These are phyloP conservation scores for Groenewaldozyma salmanticensis DNA, from an alignment of 805 yeast species.

Conservation along the genomic window DNA sequence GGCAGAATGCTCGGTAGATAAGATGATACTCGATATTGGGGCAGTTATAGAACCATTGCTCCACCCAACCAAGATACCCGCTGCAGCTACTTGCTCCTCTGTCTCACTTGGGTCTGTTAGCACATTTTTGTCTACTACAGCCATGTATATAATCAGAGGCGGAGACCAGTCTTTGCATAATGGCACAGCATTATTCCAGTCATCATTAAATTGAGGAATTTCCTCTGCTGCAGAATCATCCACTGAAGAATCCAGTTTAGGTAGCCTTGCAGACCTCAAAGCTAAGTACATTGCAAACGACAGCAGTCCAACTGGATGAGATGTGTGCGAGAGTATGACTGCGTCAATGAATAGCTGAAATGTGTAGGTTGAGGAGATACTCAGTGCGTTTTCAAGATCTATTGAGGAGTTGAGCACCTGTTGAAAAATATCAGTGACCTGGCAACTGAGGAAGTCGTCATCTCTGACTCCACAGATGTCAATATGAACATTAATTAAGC, in stretches of 20 bases:
- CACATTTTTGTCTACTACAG: constrained; percentile 60
- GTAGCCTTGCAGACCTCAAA: constrained; percentile 64
- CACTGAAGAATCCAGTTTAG: constrained; percentile 57
- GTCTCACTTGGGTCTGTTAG: constrained; percentile 80
- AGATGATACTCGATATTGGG: constrained; percentile 61
- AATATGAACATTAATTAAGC: constrained; percentile 60
- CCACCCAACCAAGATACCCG: constrained; percentile 71
- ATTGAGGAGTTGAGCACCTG: constrained; percentile 31
- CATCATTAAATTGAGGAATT: constrained; percentile 85
- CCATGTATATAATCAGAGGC: constrained; percentile 68
- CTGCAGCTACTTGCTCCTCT: constrained; percentile 82
- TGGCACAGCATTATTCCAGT: constrained; percentile 53
- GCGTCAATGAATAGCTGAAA: constrained; percentile 74
- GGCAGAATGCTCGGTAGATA: constrained; percentile 29
- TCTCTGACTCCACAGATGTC: constrained; percentile 64
- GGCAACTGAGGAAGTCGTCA: constrained; percentile 58
- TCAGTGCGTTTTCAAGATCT: constrained; percentile 43
- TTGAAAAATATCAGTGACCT: constrained; percentile 53
- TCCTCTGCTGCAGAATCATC: constrained; percentile 63
- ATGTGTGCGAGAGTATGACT: constrained; percentile 62
- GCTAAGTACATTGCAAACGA: constrained; percentile 80
- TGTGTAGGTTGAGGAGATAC: constrained; percentile 63
- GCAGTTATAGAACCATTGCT: constrained; percentile 56
- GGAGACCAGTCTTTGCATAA: constrained; percentile 47
- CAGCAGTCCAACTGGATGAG: constrained; percentile 72